Percentiles rank a stretch among this genome's conserved stretches.
Evolutionary conservation across 1,139 yeast species (phyloP).

Genomic region (Debaryomyces fabryi): DNA sequence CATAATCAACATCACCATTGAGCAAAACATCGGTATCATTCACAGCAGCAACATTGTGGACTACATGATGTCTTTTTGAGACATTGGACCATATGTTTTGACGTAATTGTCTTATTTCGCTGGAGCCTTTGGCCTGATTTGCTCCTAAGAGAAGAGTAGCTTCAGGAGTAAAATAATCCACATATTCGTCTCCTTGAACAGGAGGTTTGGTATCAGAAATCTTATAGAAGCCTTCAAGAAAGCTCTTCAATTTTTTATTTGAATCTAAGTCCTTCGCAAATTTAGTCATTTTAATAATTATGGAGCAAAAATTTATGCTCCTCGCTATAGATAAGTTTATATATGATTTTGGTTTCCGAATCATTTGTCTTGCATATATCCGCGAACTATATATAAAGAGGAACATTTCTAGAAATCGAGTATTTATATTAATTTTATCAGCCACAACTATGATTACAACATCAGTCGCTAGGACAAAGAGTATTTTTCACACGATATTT

Average conservation of each 20-base stretch:
- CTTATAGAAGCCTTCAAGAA: slow-evolving; percentile 21
- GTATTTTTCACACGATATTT: slow-evolving; percentile 9
- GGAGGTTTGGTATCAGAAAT: slow-evolving; percentile 26
- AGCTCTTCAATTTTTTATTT: slow-evolving; percentile 14
- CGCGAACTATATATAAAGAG: not conserved
- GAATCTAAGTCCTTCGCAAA: slow-evolving; percentile 12
- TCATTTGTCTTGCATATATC: not conserved
- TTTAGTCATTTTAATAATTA: slow-evolving; percentile 8
- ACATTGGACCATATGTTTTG: slow-evolving; percentile 23
- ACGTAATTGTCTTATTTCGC: slow-evolving; percentile 20
- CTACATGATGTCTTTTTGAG: slow-evolving; percentile 23
- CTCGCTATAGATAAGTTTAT: not conserved
- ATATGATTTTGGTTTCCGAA: not conserved
- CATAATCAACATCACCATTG: slow-evolving; percentile 26
- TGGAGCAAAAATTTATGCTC: not conserved
- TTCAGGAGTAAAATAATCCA: slow-evolving; percentile 17
- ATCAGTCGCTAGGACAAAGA: not conserved
- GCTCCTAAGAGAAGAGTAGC: slow-evolving; percentile 23
- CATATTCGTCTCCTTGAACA: slow-evolving; percentile 20
- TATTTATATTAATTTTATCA: too few relatives aligned
- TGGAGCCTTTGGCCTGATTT: slow-evolving; percentile 14
- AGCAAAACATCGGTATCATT: slow-evolving; percentile 15
- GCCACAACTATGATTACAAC: not conserved
- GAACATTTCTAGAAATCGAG: not conserved
- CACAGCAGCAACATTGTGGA: slow-evolving; percentile 20